A percentile compares a stretch with the other conserved stretches of the same genome.
Conservation (phyloP, 129 eudicot species). For the Helianthus annuus region DNA sequence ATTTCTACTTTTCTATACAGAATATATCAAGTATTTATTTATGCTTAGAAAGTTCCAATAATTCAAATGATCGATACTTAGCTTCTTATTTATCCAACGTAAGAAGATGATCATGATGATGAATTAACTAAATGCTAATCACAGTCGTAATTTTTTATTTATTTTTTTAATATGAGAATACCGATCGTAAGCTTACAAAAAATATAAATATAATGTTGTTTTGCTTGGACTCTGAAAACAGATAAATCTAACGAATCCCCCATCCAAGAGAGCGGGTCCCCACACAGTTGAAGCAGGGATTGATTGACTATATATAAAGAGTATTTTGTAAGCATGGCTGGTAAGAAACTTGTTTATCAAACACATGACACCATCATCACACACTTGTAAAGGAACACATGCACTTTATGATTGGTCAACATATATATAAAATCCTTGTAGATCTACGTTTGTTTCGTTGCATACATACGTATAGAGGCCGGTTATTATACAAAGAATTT, state of each 20-base stretch:
- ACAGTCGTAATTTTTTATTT: too few species aligned
- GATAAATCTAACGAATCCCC: background rate
- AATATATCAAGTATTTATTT: too few species aligned
- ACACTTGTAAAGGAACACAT: slow-evolving; percentile 26
- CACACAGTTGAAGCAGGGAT: background rate
- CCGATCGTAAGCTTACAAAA: too few species aligned
- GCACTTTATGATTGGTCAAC: slow-evolving; percentile 10
- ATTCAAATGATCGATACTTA: background rate
- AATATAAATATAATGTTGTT: too few species aligned
- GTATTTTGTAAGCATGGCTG: slow-evolving; percentile 53
- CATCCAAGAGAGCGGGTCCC: slow-evolving; percentile 38
- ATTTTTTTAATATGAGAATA: too few species aligned
- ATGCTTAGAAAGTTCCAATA: background rate
- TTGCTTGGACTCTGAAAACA: too few species aligned
- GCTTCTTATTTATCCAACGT: background rate
- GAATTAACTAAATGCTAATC: background rate
- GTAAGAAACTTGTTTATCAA: slow-evolving; percentile 35
- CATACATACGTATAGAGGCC: background rate
- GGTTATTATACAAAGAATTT: too few species aligned
- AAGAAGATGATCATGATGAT: background rate
- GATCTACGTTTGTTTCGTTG: background rate
- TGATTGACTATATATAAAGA: slow-evolving; percentile 9
- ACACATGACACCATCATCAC: slow-evolving; percentile 48
- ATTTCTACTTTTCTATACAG: too few species aligned
- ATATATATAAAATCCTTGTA: background rate